Base-by-base conservation (phyloP, 2,329 filamentous ascomycete genomes). In the Botryotinia narcissicola region DNA sequence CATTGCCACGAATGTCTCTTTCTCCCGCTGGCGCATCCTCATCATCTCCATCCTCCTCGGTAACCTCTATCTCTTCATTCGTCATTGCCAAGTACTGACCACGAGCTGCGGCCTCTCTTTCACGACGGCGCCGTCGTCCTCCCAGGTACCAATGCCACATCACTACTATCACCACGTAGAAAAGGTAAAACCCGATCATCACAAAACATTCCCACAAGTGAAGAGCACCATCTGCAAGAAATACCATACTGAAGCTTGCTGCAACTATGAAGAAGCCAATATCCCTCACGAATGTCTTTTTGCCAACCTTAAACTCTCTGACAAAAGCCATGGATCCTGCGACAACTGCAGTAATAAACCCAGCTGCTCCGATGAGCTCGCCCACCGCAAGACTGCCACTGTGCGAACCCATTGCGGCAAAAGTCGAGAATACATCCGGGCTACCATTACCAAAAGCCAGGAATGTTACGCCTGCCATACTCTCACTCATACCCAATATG, bases 381-480 rank as follows among this genome's bases (percentile, higher is more conserved):
- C 96, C 96, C 59, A 99, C 90, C 1, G 96, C 96, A 86, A 99
- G 89, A 84, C 95, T 97, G n/a, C 95, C 95, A 81, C 95, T 98
- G 80, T 98, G 94, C 37, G 95, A 97, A 80, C 91, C 91, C 94
- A 99, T 98, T 78, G 96, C 97, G 25, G 96, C 96, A 83, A 99
- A 98, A 3, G 96, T 99, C 77, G 95, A 98, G 83, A 99, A 99
- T 63, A 99, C 95, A 83, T 99, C 96, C 3, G 96, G 96, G 75
- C 95, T 98, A 70, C 96, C 96, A 85, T 99, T 99, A 76, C 96
- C 96, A 83, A 99, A 97, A 14, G 96, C 96, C 70, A 99, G 85
- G 79, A 99, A 97, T 0, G 96, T 99, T 42, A 99, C 97, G 51
- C 96, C 96, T 0, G 96, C 94, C 83, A 99, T 87, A 82, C 94